Conservation (phyloP, 768 basidiomycete genomes). For the Pleurotus salmoneostramineus region DNA sequence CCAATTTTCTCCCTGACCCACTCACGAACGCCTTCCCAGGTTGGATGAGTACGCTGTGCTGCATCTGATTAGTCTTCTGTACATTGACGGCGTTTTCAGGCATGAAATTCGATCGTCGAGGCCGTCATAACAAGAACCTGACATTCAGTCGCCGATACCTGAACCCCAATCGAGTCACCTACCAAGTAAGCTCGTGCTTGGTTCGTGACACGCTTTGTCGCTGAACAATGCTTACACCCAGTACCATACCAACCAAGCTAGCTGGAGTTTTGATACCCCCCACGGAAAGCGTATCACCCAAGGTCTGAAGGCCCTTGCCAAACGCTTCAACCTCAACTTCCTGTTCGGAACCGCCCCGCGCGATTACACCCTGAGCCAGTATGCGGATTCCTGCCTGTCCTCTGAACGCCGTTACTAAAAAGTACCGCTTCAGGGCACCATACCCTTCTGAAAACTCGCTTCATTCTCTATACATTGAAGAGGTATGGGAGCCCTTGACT, state of each 20-base stretch:
- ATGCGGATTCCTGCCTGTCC: neutral
- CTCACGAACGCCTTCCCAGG: slow-evolving; percentile 24
- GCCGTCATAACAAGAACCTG: slow-evolving; percentile 50
- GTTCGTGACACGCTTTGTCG: neutral
- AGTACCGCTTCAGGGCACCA: slow-evolving; percentile 57
- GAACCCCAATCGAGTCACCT: slow-evolving; percentile 74
- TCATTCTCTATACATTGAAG: slow-evolving; percentile 50
- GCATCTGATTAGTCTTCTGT: neutral
- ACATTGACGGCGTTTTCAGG: neutral
- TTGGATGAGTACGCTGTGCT: slow-evolving; percentile 54
- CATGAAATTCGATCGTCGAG: slow-evolving; percentile 22
- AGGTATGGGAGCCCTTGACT: slow-evolving; percentile 26
- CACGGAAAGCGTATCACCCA: slow-evolving; percentile 48
- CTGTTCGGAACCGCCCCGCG: slow-evolving; percentile 71
- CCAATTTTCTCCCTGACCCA: neutral
- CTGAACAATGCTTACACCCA: slow-evolving; percentile 18
- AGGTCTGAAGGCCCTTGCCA: slow-evolving; percentile 48
- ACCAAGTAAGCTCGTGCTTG: slow-evolving; percentile 44
- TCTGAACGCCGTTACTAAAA: neutral
- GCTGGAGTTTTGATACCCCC: slow-evolving; percentile 56
- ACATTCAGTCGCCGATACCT: slow-evolving; percentile 70
- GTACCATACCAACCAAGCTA: slow-evolving; percentile 59
- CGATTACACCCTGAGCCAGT: slow-evolving; percentile 68
- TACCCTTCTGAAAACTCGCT: slow-evolving; percentile 58
- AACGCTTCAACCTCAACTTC: slow-evolving; percentile 56